Evolutionary conservation across 441 rosid species (phyloP).

Genomic region (Syzygium syzygioides): DNA sequence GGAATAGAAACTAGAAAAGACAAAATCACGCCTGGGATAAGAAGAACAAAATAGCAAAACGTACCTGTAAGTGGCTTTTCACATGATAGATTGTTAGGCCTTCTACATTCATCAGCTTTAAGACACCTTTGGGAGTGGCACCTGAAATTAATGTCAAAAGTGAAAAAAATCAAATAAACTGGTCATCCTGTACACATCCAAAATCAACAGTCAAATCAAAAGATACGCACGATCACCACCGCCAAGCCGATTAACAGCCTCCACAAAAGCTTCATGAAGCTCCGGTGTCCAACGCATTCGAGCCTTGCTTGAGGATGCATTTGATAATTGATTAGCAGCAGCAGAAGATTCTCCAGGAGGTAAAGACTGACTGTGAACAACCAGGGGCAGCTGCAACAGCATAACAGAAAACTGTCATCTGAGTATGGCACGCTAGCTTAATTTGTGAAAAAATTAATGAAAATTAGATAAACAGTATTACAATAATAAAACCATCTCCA

Average conservation of each 20-base stretch:
- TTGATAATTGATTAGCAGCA: constrained; percentile 26
- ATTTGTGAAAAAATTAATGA: not conserved
- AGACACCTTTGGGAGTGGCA: constrained; percentile 87
- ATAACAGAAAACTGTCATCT: constrained; percentile 23
- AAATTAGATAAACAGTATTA: not conserved
- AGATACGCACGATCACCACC: constrained; percentile 74
- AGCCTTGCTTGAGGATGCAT: constrained; percentile 38
- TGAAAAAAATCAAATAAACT: not conserved
- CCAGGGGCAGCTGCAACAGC: constrained; percentile 24
- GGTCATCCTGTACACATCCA: not conserved
- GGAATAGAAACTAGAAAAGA: not conserved
- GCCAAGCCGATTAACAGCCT: constrained; percentile 84
- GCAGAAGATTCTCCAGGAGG: constrained; percentile 24
- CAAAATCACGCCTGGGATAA: not conserved
- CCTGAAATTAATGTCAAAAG: constrained; percentile 34
- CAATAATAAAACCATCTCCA: not conserved
- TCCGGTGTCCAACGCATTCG: constrained; percentile 98
- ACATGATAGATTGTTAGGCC: constrained; percentile 87
- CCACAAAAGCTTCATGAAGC: constrained; percentile 86
- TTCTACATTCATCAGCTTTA: constrained; percentile 70
- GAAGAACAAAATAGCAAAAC: not conserved
- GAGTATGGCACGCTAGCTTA: constrained; percentile 21
- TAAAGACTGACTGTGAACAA: constrained; percentile 32
- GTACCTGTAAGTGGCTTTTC: constrained; percentile 94
- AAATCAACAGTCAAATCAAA: not conserved